Percentiles rank a stretch among this genome's conserved stretches.
Conservation (phyloP, 2,329 filamentous ascomycete species). For the Fusarium sp. region DNA sequence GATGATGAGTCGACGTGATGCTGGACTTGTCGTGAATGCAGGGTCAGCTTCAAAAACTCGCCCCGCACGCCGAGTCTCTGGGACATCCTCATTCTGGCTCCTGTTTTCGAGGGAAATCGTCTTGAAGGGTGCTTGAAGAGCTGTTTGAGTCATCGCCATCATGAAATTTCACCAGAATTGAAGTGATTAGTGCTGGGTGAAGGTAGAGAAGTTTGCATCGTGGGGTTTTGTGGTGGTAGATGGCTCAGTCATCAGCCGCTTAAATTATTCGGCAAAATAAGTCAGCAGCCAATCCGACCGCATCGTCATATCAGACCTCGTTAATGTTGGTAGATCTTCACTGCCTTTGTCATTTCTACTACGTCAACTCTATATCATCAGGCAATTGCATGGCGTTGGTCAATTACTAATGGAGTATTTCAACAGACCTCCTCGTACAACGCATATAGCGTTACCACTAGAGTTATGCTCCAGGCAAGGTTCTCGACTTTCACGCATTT, state of each 20-base stretch:
- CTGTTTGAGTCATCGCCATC: conserved; percentile 3
- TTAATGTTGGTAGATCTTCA: background rate
- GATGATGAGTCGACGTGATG: conserved; percentile 3
- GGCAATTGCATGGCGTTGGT: too few relatives aligned
- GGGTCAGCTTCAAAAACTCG: conserved; percentile 8
- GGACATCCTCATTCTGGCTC: fast-evolving
- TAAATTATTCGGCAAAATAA: conserved; percentile 10
- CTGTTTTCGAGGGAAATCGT: background rate
- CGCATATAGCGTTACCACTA: too few relatives aligned
- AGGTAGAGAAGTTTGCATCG: background rate
- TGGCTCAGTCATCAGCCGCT: background rate
- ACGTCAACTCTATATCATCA: background rate
- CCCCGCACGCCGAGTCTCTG: background rate
- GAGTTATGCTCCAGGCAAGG: too few relatives aligned
- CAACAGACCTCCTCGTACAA: background rate
- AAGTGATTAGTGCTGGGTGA: background rate
- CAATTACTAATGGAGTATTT: background rate
- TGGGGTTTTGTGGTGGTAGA: background rate
- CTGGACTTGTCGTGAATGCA: conserved; percentile 7
- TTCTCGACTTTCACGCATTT: too few relatives aligned
- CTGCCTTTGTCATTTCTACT: background rate
- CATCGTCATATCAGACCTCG: background rate
- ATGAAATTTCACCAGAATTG: fast-evolving
- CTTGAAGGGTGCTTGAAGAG: background rate
- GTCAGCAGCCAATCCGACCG: background rate